A percentile compares a stretch with the other conserved stretches of the same genome.
phyloP scores from a whole-genome alignment of 805 yeast species.

The Teunomyces pallodes region DNA sequence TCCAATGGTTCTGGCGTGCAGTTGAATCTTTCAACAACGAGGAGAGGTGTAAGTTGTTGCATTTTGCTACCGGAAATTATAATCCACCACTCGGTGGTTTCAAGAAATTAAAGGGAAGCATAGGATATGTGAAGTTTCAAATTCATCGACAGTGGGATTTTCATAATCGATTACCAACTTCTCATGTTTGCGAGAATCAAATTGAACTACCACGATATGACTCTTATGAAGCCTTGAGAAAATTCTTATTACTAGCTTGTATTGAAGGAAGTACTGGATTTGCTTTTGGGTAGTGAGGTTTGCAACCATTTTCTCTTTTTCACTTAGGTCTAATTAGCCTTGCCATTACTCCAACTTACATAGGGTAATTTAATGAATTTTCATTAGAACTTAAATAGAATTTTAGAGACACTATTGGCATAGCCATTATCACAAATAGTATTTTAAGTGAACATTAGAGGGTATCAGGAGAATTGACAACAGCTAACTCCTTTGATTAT shows the following conservation, averaged over 20 bases:
- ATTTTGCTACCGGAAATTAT: slow-evolving; percentile 95
- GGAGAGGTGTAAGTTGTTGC: slow-evolving; percentile 89
- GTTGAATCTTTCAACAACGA: slow-evolving; percentile 91
- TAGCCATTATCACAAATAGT: too few species aligned
- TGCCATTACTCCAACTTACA: too few species aligned
- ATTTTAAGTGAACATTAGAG: too few species aligned
- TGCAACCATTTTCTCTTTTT: not conserved
- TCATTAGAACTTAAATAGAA: too few species aligned
- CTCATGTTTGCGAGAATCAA: slow-evolving; percentile 97
- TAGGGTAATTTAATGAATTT: too few species aligned
- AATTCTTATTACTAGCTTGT: slow-evolving; percentile 76
- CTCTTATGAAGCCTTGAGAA: slow-evolving; percentile 79
- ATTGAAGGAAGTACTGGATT: slow-evolving; percentile 96
- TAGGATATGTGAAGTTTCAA: slow-evolving; percentile 80
- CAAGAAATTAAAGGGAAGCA: slow-evolving; percentile 81
- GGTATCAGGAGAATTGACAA: too few species aligned
- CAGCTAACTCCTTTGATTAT: too few species aligned
- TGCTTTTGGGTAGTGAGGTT: slow-evolving; percentile 59
- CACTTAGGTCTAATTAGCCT: too few species aligned
- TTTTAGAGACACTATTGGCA: too few species aligned
- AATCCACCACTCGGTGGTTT: slow-evolving; percentile 95
- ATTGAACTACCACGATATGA: slow-evolving; percentile 91
- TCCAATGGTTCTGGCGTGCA: slow-evolving; percentile 98
- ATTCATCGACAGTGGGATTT: slow-evolving; percentile 88
- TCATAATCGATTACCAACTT: slow-evolving; percentile 83